These are phyloP conservation scores for Xylaria palmicola DNA, from an alignment of 495 filamentous ascomycete species.

Conservation along the genomic window DNA sequence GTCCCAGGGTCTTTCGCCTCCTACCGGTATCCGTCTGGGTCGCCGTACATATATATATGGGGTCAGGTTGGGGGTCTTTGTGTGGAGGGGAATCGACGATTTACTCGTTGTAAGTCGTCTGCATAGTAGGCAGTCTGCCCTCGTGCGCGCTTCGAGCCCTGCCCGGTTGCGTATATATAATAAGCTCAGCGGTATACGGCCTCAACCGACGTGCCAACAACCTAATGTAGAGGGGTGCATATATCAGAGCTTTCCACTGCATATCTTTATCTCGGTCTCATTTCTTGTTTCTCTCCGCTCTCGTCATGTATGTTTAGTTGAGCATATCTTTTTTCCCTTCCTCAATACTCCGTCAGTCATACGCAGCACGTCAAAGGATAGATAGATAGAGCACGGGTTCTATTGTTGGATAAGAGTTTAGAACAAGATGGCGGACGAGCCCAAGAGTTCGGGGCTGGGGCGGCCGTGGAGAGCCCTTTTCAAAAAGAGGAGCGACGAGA, in stretches of 20 bases:
- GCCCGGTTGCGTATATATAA: not conserved
- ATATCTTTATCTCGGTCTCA: not conserved
- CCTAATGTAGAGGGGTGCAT: not conserved
- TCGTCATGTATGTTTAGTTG: not conserved
- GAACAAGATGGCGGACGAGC: constrained; percentile 15
- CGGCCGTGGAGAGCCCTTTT: constrained; percentile 16
- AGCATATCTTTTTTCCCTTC: not conserved
- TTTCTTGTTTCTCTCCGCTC: not conserved
- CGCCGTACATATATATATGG: not conserved
- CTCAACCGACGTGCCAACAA: not conserved
- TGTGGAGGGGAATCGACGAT: constrained; percentile 5
- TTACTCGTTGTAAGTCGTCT: not conserved
- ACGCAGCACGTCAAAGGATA: not conserved
- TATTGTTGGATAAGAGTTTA: too few species aligned
- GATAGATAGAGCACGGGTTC: too few species aligned
- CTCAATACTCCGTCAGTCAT: too few species aligned
- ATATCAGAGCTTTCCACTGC: not conserved
- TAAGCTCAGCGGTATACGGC: not conserved
- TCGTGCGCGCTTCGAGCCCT: not conserved
- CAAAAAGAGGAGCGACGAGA: constrained; percentile 12
- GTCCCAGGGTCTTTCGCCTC: not conserved
- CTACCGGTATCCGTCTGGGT: too few species aligned
- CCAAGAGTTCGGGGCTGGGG: not conserved
- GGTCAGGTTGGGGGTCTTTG: not conserved
- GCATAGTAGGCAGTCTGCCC: not conserved